Evolutionary conservation across 2,329 filamentous ascomycete species (phyloP), one percentile per base, ranked within the genome.

Genomic region (Arthroderma sp.): DNA sequence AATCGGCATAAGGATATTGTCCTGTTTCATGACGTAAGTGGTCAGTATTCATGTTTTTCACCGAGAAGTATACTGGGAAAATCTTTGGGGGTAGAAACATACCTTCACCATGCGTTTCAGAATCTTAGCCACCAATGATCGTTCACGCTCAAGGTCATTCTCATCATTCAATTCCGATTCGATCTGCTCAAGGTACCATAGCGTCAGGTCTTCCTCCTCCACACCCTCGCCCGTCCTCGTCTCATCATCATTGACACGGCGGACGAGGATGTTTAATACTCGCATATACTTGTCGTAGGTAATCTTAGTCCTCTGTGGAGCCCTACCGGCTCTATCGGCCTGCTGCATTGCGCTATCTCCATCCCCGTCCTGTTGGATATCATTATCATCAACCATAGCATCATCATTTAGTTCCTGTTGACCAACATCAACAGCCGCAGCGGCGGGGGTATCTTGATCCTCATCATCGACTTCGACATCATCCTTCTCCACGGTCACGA

Each of bases 401-500:
- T 71, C 68, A 10, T 65, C 65, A n/a, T 65, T 53, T 6, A 75
- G 66, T 43, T 38, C 50, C 42, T 37, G 40, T 10, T 44, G 33
- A 22, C 49, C 37, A 66, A 72, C 46, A 67, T 61, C 49, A 27
- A 28, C 29, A 5, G n/a, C 31, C 15, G 15, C 15, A 3, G 40
- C 7, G 8, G 32, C 40, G 72, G 70, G 49, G 68, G 57, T 63
- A 32, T 68, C 70, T 15, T 78, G 77, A 15, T 84, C 82, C 3
- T 85, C 81, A 4, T 88, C 87, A 43, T 94, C 86, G 49, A 98
- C 81, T 58, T 96, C 89, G 10, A 98, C 80, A 56, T 98, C 91
- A 55, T 98, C 91, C 58, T 96, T 91, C 65, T 98, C 91, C 28
- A 98, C 91, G 1, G 84, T 91, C 56, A 98, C 95, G 61, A 98